phyloP scores from a whole-genome alignment of 768 basidiomycete genomes.

The Phaeotremella fagi region DNA sequence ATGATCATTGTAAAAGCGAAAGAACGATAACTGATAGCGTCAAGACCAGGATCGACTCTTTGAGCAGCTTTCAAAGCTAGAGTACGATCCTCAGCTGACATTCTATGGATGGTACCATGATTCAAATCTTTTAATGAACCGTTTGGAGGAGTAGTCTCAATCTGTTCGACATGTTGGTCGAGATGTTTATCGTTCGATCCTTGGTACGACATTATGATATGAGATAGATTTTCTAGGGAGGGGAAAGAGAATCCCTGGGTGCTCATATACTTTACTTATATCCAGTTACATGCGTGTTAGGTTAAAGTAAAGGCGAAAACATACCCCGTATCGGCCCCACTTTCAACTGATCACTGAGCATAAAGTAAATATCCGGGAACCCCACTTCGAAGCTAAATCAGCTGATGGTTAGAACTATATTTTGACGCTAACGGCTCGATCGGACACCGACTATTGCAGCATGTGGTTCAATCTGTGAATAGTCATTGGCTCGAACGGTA shows the following conservation, averaged over 20 bases:
- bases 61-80: neutral
- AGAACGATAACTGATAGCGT: neutral
- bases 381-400: no score
- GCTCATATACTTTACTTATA: no score
- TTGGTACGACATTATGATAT: neutral
- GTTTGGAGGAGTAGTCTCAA: neutral
- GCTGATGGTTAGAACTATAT: no score
- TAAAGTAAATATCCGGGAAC: no score
- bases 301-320: no score
- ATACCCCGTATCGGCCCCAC: no score
- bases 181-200: neutral
- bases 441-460: no score
- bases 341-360: no score
- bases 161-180: neutral
- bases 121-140: neutral
- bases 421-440: no score
- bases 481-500: no score
- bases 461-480: no score
- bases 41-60: neutral
- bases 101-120: neutral
- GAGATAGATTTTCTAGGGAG: neutral
- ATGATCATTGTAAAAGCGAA: neutral
- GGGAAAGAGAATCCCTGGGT: neutral
- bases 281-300: no score
- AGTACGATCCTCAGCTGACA: neutral